phyloP scores from a whole-genome alignment of 2,329 filamentous ascomycete genomes.

The Ceratocystis huliohia region DNA sequence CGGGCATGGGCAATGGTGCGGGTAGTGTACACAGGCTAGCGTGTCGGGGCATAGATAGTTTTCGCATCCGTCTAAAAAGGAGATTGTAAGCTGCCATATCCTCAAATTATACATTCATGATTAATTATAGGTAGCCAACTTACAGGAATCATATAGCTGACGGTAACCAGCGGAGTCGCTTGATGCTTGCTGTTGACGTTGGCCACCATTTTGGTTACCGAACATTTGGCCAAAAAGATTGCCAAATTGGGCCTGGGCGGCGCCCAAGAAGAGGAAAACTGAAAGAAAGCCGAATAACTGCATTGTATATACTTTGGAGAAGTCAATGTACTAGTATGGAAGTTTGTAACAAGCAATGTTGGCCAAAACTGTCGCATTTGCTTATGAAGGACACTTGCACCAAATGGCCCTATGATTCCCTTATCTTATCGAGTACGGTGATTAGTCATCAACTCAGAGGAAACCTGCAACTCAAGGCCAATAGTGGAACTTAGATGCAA shows the following conservation, averaged over 20 bases:
- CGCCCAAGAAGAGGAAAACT: slow-evolving; percentile 13
- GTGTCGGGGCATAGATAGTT: slow-evolving; percentile 94
- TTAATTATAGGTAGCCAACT: slow-evolving; percentile 21
- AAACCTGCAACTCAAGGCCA: not conserved
- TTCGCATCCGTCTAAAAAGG: slow-evolving; percentile 58
- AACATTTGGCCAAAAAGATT: slow-evolving; percentile 99
- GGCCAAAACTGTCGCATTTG: not conserved
- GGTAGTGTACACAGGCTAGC: slow-evolving; percentile 87
- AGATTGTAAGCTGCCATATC: not conserved
- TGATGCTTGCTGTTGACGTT: slow-evolving; percentile 62
- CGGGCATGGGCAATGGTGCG: slow-evolving; percentile 90
- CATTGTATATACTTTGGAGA: not conserved
- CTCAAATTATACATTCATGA: not conserved
- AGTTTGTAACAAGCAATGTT: not conserved
- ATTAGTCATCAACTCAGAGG: slow-evolving; percentile 14
- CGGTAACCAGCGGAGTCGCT: slow-evolving; percentile 77
- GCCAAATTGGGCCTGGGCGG: slow-evolving; percentile 58
- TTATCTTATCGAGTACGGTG: slow-evolving; percentile 18
- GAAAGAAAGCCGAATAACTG: slow-evolving; percentile 12
- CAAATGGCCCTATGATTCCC: slow-evolving; percentile 5
- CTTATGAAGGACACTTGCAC: slow-evolving; percentile 4
- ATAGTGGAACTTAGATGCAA: slow-evolving; percentile 7
- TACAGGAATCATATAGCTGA: slow-evolving; percentile 55
- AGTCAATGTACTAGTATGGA: not conserved
- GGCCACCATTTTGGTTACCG: slow-evolving; percentile 36